Conservation (phyloP, 2,329 filamentous ascomycete species). For the Aspergillus carbonarius region DNA sequence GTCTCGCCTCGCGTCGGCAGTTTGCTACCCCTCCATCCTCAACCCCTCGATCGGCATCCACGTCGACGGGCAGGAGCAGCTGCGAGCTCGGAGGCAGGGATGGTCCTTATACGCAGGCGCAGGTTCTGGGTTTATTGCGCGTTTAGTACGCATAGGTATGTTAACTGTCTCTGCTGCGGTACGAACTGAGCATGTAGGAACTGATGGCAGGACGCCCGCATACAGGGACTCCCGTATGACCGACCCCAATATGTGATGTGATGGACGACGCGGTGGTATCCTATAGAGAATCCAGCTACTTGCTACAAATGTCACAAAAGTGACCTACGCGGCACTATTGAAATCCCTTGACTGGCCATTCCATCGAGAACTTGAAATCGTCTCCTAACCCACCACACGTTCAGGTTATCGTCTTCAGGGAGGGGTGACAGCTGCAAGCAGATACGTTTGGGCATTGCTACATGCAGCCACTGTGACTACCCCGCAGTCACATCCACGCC, state of each 20-base stretch:
- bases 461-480: constrained; percentile 1
- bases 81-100: not conserved
- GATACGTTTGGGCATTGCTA: constrained; percentile 1
- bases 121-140: not conserved
- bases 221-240: not conserved
- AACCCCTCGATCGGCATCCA: not conserved
- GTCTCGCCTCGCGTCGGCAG: not conserved
- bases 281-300: not conserved
- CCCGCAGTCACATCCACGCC: not conserved
- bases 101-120: not conserved
- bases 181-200: too few relatives aligned
- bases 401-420: not conserved
- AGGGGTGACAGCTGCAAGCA: not conserved
- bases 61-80: not conserved
- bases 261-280: not conserved
- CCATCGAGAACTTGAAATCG: not conserved
- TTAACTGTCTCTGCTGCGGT: too few relatives aligned
- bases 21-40: not conserved
- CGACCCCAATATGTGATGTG: not conserved
- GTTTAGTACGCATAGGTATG: not conserved
- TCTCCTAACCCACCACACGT: not conserved
- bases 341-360: not conserved
- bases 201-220: not conserved
- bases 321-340: not conserved
- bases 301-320: not conserved